Conservation (phyloP, 352 stramenopile genomes). For the Pythium utonaiense region DNA sequence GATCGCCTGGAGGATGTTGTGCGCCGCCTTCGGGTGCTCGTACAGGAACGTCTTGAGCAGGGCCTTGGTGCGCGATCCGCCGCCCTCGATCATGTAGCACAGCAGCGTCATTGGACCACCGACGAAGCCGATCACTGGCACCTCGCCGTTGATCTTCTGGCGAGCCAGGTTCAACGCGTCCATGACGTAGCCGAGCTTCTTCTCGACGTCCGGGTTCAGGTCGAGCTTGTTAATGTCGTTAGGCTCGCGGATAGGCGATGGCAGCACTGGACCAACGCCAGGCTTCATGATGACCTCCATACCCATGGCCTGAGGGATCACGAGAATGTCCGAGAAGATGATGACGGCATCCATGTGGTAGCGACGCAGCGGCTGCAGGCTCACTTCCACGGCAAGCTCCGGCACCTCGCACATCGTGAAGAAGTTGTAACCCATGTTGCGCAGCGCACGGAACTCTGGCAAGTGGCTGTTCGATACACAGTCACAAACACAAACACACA, state of each 20-base stretch:
- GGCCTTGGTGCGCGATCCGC: conserved; percentile 93
- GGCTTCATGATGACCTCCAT: conserved; percentile 96
- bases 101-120: conserved; percentile 96
- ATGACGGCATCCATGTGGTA: conserved; percentile 97
- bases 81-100: conserved; percentile 98
- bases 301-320: conserved; percentile 96
- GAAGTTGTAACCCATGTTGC: conserved; percentile 84
- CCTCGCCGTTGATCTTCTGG: conserved; percentile 85
- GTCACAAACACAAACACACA: background rate
- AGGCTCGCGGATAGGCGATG: conserved; percentile 69
- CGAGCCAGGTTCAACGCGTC: conserved; percentile 93
- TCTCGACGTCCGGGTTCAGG: conserved; percentile 87
- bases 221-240: conserved; percentile 90
- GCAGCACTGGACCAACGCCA: conserved; percentile 89
- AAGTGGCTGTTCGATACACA: conserved; percentile 49
- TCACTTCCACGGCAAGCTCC: conserved; percentile 93
- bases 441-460: conserved; percentile 84
- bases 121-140: conserved; percentile 98
- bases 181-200: conserved; percentile 94
- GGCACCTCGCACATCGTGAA: conserved; percentile 89
- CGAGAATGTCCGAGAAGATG: conserved; percentile 99
- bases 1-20: conserved; percentile 91
- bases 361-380: conserved; percentile 93
- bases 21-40: conserved; percentile 88
- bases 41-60: conserved; percentile 95